Evolutionary conservation across 148 eudicot species (phyloP).

Genomic region (Mesembryanthemum crystallinum): DNA sequence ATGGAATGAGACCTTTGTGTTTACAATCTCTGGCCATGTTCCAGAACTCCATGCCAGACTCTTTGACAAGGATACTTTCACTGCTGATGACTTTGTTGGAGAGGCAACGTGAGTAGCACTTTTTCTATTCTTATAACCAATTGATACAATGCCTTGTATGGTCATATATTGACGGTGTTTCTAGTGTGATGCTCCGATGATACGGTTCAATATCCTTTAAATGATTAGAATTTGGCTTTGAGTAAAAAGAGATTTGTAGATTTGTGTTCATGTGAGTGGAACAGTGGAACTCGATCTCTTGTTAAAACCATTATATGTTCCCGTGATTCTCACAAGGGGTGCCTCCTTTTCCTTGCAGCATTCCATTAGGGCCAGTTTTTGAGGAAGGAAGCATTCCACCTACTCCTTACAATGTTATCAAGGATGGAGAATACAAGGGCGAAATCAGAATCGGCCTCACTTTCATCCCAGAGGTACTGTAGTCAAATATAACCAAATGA

Average conservation of each 20-base stretch:
- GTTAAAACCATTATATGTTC: background rate
- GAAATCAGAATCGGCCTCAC: conserved; percentile 62
- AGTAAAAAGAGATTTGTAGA: no score
- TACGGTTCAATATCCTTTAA: no score
- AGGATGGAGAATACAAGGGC: conserved; percentile 62
- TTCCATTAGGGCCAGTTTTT: conserved; percentile 49
- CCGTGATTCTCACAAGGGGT: background rate
- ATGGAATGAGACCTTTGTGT: conserved; percentile 84
- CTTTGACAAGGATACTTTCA: conserved; percentile 61
- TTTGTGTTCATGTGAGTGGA: background rate
- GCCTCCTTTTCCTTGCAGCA: conserved; percentile 34
- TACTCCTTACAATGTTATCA: conserved; percentile 58
- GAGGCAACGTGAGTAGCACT: conserved; percentile 49
- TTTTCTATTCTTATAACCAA: background rate
- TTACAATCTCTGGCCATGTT: conserved; percentile 44
- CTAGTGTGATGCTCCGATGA: no score
- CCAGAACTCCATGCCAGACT: conserved; percentile 50
- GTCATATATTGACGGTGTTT: no score
- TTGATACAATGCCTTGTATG: no score
- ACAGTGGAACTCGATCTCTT: background rate
- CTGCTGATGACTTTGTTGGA: conserved; percentile 69
- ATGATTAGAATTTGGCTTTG: no score
- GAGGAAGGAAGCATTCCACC: conserved; percentile 47
- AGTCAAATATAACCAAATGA: background rate
- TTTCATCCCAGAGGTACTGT: conserved; percentile 71